These are phyloP conservation scores for Laetiporus sulphureus DNA, from an alignment of 1,284 basidiomycete genomes.

Conservation along the genomic window DNA sequence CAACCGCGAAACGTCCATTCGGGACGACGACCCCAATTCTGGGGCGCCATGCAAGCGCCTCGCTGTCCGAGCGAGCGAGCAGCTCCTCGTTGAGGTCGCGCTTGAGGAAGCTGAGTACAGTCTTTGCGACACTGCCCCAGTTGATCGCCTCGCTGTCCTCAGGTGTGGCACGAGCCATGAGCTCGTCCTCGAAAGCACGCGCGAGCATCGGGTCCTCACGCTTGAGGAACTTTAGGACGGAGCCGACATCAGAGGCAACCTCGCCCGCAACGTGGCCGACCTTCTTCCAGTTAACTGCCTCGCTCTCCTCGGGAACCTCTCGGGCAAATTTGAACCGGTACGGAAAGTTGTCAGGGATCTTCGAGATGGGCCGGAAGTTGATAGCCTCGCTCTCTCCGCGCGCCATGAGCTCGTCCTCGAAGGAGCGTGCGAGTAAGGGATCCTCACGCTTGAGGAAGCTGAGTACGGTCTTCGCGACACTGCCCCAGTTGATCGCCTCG, in stretches of 20 bases:
- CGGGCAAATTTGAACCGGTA: background rate
- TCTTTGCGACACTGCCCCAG: background rate
- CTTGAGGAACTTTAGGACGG: too few species aligned
- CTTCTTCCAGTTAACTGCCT: conserved; percentile 1
- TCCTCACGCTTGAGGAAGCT: too few species aligned
- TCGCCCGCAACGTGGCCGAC: background rate
- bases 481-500: too few species aligned
- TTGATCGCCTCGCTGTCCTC: background rate
- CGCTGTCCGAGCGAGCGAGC: background rate
- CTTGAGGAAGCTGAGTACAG: background rate
- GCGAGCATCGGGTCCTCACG: too few species aligned
- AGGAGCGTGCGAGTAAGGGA: too few species aligned
- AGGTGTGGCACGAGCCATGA: background rate
- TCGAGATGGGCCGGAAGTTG: background rate
- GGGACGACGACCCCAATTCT: too few species aligned
- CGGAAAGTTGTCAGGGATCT: too few species aligned
- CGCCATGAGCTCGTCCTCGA: background rate
- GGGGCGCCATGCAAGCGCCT: background rate
- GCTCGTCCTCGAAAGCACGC: too few species aligned
- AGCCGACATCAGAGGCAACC: too few species aligned
- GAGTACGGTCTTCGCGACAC: too few species aligned
- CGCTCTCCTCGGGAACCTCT: background rate
- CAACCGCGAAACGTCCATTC: background rate
- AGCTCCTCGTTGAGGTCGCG: background rate
- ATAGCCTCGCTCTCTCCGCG: background rate